Evolutionary conservation across 345 rosid genomes (phyloP).

Genomic region (Gossypium raimondii): DNA sequence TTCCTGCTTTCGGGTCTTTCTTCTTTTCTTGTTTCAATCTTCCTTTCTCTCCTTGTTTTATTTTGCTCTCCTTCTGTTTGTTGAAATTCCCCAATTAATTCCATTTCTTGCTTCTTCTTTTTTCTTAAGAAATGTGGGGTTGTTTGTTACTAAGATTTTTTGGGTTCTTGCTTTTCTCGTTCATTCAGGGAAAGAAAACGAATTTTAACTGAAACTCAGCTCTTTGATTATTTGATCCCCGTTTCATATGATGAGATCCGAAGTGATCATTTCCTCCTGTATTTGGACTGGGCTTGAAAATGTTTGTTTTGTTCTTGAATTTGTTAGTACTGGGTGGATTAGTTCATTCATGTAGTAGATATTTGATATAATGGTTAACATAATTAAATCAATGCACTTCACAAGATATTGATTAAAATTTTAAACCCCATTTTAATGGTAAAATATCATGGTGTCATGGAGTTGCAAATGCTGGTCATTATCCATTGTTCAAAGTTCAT

Average conservation of each 20-base stretch:
- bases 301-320: background rate
- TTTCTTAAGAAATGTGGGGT: background rate
- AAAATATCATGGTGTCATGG: background rate
- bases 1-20: background rate
- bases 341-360: background rate
- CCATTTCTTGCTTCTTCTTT: background rate
- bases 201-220: background rate
- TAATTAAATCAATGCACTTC: background rate
- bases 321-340: background rate
- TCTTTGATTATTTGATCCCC: conserved; percentile 7
- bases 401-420: background rate
- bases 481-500: background rate
- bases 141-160: background rate
- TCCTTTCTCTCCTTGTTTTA: background rate
- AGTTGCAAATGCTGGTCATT: background rate
- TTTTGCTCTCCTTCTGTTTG: background rate
- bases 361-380: background rate
- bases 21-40: background rate
- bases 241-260: background rate
- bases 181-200: background rate
- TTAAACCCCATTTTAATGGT: background rate
- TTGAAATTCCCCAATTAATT: background rate
- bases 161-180: background rate
- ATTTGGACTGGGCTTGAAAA: background rate
- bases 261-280: background rate